Base-by-base conservation (phyloP, 768 basidiomycete species). In the Lanmaoa rubissima region DNA sequence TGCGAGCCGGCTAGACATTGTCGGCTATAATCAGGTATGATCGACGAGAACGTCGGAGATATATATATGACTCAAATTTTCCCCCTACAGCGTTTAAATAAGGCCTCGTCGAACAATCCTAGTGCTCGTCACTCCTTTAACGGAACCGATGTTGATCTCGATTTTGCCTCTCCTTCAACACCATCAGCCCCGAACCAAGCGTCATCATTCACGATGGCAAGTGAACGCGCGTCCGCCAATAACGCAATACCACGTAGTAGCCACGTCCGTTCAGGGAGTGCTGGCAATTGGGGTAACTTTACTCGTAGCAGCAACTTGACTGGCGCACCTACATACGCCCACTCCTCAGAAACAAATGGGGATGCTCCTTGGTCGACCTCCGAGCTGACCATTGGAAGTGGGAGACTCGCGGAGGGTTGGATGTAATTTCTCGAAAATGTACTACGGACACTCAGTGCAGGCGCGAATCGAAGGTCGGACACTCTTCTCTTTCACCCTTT, bases 201-300 rank as follows among this genome's bases (percentile, higher is more conserved):
- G 12, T 65, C 82, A 52, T 73, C 79, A 19, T 74, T 70, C 64
- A 65, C 65, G 38, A 69, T 70, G 63, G 57, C 63, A 57, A 78
- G 75, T 41, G 78, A 73, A 49, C 80, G 77, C 60, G 74, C 65
- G 40, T 48, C 69, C 1, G 51, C 59, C 45, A 74, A 68, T 61
- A 70, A 75, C 43, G 69, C 54, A 48, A 63, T 65, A 40, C 61
- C 76, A 19, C 82, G 88, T 54, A 75, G 76, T 31, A 83, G 87
- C 38, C 89, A 92, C 66, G 82, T 83, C 57, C 85, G 90, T 58
- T 83, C 88, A 43, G 90, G 90, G 45, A 91, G 89, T 69, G 87
- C 86, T 28, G 88, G 88, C 34, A 91, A 90, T 68, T 91, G 90
- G 90, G 86, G 78, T 42, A 82, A 74, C 64, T 77, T 88, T 62